These are phyloP conservation scores for Deuterostichococcus epilithicus DNA, from an alignment of 139 green algal species.

Conservation along the genomic window DNA sequence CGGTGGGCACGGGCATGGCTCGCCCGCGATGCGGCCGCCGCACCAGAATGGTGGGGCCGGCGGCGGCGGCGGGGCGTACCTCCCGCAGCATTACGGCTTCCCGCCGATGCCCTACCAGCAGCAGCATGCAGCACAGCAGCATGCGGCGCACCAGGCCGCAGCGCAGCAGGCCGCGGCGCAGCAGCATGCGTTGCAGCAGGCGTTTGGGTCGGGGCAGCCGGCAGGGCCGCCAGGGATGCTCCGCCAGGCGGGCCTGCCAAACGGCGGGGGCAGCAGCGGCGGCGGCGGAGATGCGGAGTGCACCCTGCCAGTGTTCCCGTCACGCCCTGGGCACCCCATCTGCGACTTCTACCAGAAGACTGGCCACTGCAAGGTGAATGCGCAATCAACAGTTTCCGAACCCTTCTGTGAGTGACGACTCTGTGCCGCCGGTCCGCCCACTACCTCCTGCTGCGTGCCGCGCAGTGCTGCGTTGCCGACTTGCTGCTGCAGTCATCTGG, in stretches of 20 bases:
- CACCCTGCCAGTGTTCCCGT: constrained; percentile 48
- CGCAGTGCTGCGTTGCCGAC: too few relatives aligned
- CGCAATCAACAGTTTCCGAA: neutral
- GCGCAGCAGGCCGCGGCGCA: neutral
- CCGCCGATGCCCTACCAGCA: neutral
- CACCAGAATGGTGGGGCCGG: neutral
- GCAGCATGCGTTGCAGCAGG: constrained; percentile 1
- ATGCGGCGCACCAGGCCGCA: neutral
- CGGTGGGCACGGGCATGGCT: neutral
- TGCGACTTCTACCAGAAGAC: constrained; percentile 93
- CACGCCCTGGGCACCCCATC: constrained; percentile 49
- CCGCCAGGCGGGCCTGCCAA: neutral
- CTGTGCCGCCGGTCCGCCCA: too few relatives aligned
- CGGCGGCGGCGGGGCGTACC: neutral
- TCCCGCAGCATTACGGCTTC: constrained; percentile 8
- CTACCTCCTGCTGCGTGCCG: too few relatives aligned
- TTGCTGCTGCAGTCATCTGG: too few relatives aligned
- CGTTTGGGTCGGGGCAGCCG: neutral
- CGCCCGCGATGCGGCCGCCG: neutral
- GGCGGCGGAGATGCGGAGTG: neutral
- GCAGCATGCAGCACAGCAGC: neutral
- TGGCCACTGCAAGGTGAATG: constrained; percentile 56
- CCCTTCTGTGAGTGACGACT: too few relatives aligned
- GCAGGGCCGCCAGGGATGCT: neutral
- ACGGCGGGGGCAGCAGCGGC: neutral